Evolutionary conservation across 352 stramenopile genomes (phyloP).

Genomic region (Globisporangium recalcitrans): DNA sequence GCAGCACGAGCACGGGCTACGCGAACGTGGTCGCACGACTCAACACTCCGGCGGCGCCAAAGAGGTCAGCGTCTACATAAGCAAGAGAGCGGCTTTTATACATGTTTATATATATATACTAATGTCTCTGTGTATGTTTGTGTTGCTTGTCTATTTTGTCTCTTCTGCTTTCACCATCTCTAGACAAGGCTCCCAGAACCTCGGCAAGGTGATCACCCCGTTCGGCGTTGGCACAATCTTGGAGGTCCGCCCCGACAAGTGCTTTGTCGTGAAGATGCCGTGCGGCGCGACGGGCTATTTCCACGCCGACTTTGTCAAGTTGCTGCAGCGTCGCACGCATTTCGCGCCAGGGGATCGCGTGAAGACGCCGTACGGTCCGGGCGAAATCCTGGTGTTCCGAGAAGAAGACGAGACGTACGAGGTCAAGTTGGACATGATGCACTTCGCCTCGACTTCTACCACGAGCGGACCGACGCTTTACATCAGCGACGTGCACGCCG

Average conservation of each 20-base stretch:
- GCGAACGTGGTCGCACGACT: slow-evolving; percentile 52
- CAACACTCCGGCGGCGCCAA: slow-evolving; percentile 28
- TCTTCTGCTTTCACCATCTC: not conserved
- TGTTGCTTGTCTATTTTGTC: not conserved
- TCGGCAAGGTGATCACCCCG: slow-evolving; percentile 43
- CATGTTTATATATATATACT: slow-evolving; percentile 7
- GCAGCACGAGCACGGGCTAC: slow-evolving; percentile 45
- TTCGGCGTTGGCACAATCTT: slow-evolving; percentile 45
- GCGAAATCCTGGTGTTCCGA: slow-evolving; percentile 40
- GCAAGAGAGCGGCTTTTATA: not conserved
- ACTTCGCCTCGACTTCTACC: slow-evolving; percentile 16
- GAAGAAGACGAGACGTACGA: slow-evolving; percentile 58
- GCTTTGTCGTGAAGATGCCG: slow-evolving; percentile 49
- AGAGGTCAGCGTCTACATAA: slow-evolving; percentile 1
- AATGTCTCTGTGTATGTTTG: not conserved
- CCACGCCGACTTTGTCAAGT: slow-evolving; percentile 38
- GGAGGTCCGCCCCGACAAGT: slow-evolving; percentile 47
- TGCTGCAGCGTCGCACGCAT: slow-evolving; percentile 46
- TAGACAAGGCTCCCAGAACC: slow-evolving; percentile 3
- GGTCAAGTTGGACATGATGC: slow-evolving; percentile 36
- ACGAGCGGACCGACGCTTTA: slow-evolving; percentile 29
- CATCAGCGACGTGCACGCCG: slow-evolving; percentile 39
- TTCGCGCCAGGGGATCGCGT: slow-evolving; percentile 46
- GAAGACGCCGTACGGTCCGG: slow-evolving; percentile 45
- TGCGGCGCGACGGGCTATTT: slow-evolving; percentile 45